phyloP scores from a whole-genome alignment of 2,329 filamentous ascomycete species.

The Tetracladium maxilliforme region DNA sequence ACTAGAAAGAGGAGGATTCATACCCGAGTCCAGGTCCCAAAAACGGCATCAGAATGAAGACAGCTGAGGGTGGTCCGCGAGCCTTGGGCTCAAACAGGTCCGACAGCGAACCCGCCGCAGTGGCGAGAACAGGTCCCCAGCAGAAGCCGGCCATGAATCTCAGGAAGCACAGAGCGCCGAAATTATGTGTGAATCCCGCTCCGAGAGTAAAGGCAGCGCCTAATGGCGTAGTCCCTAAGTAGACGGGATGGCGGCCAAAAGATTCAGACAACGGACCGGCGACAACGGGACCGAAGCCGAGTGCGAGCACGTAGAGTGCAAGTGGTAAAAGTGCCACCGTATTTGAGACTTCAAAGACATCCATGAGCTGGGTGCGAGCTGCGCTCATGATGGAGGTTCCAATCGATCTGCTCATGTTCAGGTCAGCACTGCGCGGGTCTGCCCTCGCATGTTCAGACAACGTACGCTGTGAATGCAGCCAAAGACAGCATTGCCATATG shows the following conservation, averaged over 20 bases:
- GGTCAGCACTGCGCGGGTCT: not conserved
- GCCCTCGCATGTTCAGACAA: constrained; percentile 4
- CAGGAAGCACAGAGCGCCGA: constrained; percentile 34
- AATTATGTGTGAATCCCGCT: constrained; percentile 31
- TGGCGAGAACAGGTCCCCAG: constrained; percentile 32
- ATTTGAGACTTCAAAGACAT: constrained; percentile 35
- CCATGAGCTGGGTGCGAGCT: constrained; percentile 26
- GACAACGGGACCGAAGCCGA: constrained; percentile 43
- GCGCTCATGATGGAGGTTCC: constrained; percentile 39
- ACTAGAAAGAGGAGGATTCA: not conserved
- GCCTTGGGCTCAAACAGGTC: constrained; percentile 29
- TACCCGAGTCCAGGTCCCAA: constrained; percentile 35
- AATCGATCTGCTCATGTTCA: constrained; percentile 25
- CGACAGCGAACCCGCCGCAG: constrained; percentile 31
- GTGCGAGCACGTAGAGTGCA: constrained; percentile 42
- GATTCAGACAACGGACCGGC: constrained; percentile 44
- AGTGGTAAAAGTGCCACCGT: constrained; percentile 43
- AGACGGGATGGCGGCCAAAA: constrained; percentile 37
- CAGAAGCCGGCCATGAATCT: constrained; percentile 41
- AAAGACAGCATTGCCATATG: constrained; percentile 21
- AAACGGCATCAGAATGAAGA: constrained; percentile 35
- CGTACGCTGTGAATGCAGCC: constrained; percentile 25
- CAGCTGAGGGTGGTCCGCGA: constrained; percentile 23
- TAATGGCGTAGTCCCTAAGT: constrained; percentile 26
- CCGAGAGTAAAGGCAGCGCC: constrained; percentile 41